phyloP scores from a whole-genome alignment of 2,329 filamentous ascomycete genomes.

The Coccinonectria pachysandricola region DNA sequence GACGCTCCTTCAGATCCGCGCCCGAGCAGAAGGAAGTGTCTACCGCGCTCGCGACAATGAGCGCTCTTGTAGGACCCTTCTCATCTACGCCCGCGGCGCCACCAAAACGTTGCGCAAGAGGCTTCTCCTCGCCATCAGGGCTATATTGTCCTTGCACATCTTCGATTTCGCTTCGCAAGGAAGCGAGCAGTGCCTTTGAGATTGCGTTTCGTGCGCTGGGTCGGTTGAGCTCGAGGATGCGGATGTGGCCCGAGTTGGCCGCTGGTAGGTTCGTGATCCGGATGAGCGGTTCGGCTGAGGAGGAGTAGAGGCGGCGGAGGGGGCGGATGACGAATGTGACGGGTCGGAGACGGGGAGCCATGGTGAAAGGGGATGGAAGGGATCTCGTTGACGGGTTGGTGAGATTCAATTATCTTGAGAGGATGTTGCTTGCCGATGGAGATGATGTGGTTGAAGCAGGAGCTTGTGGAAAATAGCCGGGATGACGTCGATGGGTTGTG shows the following conservation, averaged over 20 bases:
- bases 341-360: slow-evolving; percentile 23
- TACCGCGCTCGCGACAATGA: slow-evolving; percentile 77
- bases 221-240: slow-evolving; percentile 78
- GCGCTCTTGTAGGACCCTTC: slow-evolving; percentile 58
- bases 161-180: slow-evolving; percentile 63
- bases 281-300: slow-evolving; percentile 44
- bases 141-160: slow-evolving; percentile 56
- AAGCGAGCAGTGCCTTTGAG: slow-evolving; percentile 63
- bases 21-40: slow-evolving; percentile 87
- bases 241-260: slow-evolving; percentile 71
- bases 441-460: slow-evolving; percentile 1
- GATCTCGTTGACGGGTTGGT: slow-evolving; percentile 1
- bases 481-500: slow-evolving; percentile 7
- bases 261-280: slow-evolving; percentile 67
- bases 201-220: slow-evolving; percentile 84
- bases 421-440: slow-evolving; percentile 1
- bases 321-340: slow-evolving; percentile 10
- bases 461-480: slow-evolving; percentile 1
- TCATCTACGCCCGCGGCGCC: slow-evolving; percentile 33
- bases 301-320: slow-evolving; percentile 30
- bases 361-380: slow-evolving; percentile 10
- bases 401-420: background rate
- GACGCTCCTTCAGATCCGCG: slow-evolving; percentile 84
- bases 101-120: slow-evolving; percentile 30
- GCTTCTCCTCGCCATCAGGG: slow-evolving; percentile 40